Conservation (phyloP, 2,329 filamentous ascomycete genomes). For the Tolypocladium cylindrosporum region DNA sequence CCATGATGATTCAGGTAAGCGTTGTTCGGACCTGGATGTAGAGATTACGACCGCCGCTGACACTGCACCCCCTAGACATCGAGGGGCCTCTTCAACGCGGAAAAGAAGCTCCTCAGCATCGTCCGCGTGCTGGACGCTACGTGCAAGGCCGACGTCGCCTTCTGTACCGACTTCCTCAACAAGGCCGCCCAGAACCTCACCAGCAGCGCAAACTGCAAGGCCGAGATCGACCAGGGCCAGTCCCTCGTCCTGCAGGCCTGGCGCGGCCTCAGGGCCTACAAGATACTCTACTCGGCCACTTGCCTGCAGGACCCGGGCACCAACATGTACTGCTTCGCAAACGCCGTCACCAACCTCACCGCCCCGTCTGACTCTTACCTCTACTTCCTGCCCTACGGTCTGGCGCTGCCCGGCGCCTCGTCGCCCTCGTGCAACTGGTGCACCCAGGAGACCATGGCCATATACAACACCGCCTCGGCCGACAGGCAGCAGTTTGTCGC, state of each 20-base stretch:
- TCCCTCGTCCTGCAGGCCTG: conserved; percentile 65
- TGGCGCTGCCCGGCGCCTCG: conserved; percentile 53
- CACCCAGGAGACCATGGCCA: conserved; percentile 68
- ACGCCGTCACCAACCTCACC: conserved; percentile 67
- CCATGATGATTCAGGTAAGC: conserved; percentile 66
- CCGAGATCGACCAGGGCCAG: conserved; percentile 59
- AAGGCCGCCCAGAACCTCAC: conserved; percentile 57
- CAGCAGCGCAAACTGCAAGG: conserved; percentile 52
- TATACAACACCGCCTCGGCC: conserved; percentile 61
- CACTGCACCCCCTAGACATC: conserved; percentile 52
- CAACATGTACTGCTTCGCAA: conserved; percentile 69
- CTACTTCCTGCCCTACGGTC: conserved; percentile 78
- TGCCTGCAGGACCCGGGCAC: conserved; percentile 63
- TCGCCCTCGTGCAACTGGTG: conserved; percentile 70
- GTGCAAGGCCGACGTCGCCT: conserved; percentile 56
- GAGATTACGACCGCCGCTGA: background rate
- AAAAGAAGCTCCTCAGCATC: conserved; percentile 60
- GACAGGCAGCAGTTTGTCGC: conserved; percentile 58
- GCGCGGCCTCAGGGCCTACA: conserved; percentile 66
- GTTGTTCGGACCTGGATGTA: conserved; percentile 10
- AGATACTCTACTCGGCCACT: conserved; percentile 66
- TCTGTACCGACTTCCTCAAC: conserved; percentile 57
- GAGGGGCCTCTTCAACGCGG: conserved; percentile 69
- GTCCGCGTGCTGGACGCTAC: conserved; percentile 70
- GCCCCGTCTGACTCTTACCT: conserved; percentile 65